Evolutionary conservation across 2,329 filamentous ascomycete genomes (phyloP).

Genomic region (Rhexocercosporidium sp.): DNA sequence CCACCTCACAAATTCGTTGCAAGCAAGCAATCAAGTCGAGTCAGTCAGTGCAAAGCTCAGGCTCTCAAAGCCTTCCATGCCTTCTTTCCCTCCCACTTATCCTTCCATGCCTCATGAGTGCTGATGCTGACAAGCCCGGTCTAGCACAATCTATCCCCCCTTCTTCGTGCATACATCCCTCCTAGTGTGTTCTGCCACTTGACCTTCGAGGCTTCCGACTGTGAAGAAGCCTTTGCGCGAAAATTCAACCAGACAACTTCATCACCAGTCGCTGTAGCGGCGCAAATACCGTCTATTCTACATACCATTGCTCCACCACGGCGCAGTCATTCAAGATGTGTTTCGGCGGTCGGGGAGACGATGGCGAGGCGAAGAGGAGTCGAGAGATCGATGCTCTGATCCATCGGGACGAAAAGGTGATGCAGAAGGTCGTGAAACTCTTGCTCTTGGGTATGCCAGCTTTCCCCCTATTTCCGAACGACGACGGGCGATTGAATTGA

Average conservation of each 20-base stretch:
- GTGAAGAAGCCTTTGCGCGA: conserved; percentile 5
- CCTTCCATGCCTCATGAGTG: background rate
- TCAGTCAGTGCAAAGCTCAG: background rate
- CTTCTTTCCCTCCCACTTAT: background rate
- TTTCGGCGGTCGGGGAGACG: conserved; percentile 57
- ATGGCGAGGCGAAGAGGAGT: conserved; percentile 58
- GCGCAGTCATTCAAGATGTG: conserved; percentile 57
- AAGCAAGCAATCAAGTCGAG: no score
- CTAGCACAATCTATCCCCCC: conserved; percentile 11
- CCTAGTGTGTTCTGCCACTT: conserved; percentile 14
- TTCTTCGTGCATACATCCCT: conserved; percentile 25
- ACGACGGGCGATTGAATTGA: conserved; percentile 2
- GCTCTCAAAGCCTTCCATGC: background rate
- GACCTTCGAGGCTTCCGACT: conserved; percentile 8
- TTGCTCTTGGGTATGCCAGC: conserved; percentile 78
- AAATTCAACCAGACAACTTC: conserved; percentile 9
- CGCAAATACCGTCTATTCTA: conserved; percentile 8
- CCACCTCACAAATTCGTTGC: background rate
- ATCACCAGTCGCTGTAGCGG: conserved; percentile 16
- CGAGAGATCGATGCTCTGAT: conserved; percentile 86
- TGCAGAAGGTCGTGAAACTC: conserved; percentile 90
- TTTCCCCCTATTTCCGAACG: conserved; percentile 17
- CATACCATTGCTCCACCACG: conserved; percentile 7
- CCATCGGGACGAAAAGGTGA: conserved; percentile 83
- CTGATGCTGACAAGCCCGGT: conserved; percentile 13